Base-by-base conservation (phyloP, 805 yeast genomes). In the Starmerella khaoyaiensis region DNA sequence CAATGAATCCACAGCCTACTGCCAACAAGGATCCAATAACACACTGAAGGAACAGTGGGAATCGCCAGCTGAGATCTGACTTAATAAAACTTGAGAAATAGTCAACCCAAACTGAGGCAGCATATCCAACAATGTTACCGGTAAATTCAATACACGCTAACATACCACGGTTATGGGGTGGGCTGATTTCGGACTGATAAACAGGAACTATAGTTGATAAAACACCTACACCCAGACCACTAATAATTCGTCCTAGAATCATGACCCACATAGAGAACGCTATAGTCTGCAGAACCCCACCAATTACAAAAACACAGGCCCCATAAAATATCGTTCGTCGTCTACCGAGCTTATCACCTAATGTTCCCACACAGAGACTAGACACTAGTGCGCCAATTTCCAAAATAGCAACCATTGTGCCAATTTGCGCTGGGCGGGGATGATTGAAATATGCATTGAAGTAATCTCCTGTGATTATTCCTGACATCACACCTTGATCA, bases 401-500 rank as follows among this genome's bases (percentile, higher is more conserved):
- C 37, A 84, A 63, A 38, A 84, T 78, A 12, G 94, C 84, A 10
- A 84, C 90, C 69, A 84, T 78, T 2, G 87, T 71, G 16, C 95
- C 96, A 28, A 83, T 71, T 42, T 71, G 68, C 1, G 82, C 68
- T 12, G 90, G 69, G 4, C 76, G 61, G 1, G 96, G 96, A 32
- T 79, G 52, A 47, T 74, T 54, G 58, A 81, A 84, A 57, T 76
- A 81, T 16, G 62, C 62, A 43, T 69, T 69, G 58, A 84, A 84
- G 39, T 77, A 68, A 7, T 65, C 68, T 34, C 79, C 83, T 25
- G 90, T 79, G 36, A 86, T 62, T 31, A 86, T 73, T 2, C 94
- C 93, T 32, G 84, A 74, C 72, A 86, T 81, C 33, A 83, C 93
- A 40, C 95, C 95, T 59, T 84, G 84, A 54, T 77, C 86, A 55